Conservation (phyloP, 805 yeast genomes). For the Nadsonia fulvescens region DNA sequence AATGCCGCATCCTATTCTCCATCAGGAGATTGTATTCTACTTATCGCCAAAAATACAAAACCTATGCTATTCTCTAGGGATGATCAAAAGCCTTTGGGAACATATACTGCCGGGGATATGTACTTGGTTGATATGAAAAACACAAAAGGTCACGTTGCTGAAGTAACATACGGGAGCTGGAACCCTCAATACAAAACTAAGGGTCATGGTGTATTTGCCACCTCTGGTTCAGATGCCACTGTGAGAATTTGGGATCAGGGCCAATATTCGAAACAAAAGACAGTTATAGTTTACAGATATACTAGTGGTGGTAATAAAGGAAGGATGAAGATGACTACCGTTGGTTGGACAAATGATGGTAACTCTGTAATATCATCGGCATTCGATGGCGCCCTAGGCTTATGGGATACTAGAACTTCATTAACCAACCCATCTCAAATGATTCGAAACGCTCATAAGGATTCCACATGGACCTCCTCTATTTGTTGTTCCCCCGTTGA, state of each 20-base stretch:
- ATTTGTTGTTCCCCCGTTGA: constrained; percentile 6
- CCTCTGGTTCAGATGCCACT: constrained; percentile 18
- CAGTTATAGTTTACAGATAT: constrained; percentile 15
- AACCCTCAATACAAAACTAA: constrained; percentile 9
- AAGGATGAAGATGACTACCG: constrained; percentile 7
- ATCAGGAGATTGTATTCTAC: constrained; percentile 12
- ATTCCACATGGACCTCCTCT: constrained; percentile 9
- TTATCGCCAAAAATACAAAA: constrained; percentile 11
- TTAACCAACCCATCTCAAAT: constrained; percentile 12
- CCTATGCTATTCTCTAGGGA: constrained; percentile 14
- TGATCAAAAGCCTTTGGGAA: constrained; percentile 13
- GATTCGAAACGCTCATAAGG: constrained; percentile 11
- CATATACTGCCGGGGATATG: constrained; percentile 19
- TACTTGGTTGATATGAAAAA: constrained; percentile 20
- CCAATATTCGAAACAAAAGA: constrained; percentile 11
- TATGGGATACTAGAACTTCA: constrained; percentile 16
- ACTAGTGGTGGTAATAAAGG: constrained; percentile 10
- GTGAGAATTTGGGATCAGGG: constrained; percentile 20
- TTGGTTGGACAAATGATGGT: constrained; percentile 11
- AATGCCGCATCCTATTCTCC: constrained; percentile 10
- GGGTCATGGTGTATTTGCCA: constrained; percentile 11
- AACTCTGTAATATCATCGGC: constrained; percentile 9
- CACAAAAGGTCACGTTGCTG: constrained; percentile 21
- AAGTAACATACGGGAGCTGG: constrained; percentile 17
- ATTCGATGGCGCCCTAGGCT: constrained; percentile 11